Conservation (phyloP, 768 basidiomycete species). For the Suillus clintonianus region DNA sequence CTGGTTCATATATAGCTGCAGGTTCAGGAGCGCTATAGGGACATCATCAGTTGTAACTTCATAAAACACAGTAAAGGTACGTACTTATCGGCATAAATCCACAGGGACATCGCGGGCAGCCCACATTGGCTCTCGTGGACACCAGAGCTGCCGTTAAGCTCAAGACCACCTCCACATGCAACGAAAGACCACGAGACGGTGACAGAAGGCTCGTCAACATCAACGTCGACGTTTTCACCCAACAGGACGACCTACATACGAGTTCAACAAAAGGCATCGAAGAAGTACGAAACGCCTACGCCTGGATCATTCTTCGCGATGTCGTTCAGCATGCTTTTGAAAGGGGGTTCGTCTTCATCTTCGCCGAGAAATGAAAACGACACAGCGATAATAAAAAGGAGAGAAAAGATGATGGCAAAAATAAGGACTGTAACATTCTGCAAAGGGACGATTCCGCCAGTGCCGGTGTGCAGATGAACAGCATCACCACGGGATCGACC, state of each 20-base stretch:
- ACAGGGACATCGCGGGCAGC: conserved; percentile 42
- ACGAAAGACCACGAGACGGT: conserved; percentile 58
- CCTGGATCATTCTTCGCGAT: conserved; percentile 46
- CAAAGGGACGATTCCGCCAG: conserved; percentile 27
- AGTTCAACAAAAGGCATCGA: not conserved
- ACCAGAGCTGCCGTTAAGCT: conserved; percentile 48
- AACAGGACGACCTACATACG: conserved; percentile 50
- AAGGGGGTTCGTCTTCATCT: conserved; percentile 41
- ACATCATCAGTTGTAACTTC: not conserved
- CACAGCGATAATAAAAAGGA: conserved; percentile 50
- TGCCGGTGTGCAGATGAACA: not conserved
- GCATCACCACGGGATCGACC: conserved; percentile 3
- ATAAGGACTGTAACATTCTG: conserved; percentile 27
- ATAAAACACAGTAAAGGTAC: conserved; percentile 5
- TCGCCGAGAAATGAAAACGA: conserved; percentile 51
- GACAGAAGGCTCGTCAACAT: conserved; percentile 58
- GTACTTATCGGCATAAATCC: conserved; percentile 54
- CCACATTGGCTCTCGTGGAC: conserved; percentile 52
- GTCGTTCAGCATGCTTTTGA: conserved; percentile 41
- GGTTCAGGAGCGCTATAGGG: conserved; percentile 36
- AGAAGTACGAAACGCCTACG: conserved; percentile 31
- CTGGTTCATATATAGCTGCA: conserved; percentile 46
- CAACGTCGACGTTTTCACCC: conserved; percentile 59
- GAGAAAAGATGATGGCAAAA: conserved; percentile 45
- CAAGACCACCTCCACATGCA: conserved; percentile 48